Conservation (phyloP, 2,329 filamentous ascomycete species). For the Penicillium hesseltinei region DNA sequence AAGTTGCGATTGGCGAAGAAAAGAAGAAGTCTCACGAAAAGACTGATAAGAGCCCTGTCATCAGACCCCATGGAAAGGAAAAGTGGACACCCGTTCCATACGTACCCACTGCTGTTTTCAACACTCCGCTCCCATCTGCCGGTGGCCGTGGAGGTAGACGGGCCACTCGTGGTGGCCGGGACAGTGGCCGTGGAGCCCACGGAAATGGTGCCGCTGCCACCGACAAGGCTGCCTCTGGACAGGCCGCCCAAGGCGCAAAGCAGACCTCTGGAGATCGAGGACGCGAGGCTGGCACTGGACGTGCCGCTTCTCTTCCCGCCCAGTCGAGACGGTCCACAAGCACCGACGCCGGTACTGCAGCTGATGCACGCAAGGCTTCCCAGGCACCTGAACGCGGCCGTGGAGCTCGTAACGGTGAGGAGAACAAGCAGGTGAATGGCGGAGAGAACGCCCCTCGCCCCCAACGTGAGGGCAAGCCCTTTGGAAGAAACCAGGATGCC, state of each 20-base stretch:
- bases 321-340: constrained; percentile 38
- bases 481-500: constrained; percentile 33
- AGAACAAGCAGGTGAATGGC: constrained; percentile 29
- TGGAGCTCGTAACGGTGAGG: constrained; percentile 34
- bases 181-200: constrained; percentile 47
- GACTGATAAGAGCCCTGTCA: constrained; percentile 56
- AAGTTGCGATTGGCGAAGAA: constrained; percentile 71
- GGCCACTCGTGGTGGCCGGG: constrained; percentile 56
- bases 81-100: constrained; percentile 84
- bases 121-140: constrained; percentile 65
- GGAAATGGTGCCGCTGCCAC: constrained; percentile 28
- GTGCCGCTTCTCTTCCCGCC: constrained; percentile 42
- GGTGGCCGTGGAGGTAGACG: constrained; percentile 54
- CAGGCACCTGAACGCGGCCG: constrained; percentile 33
- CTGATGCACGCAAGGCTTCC: constrained; percentile 35
- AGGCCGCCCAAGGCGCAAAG: constrained; percentile 31
- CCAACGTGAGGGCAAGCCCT: constrained; percentile 37
- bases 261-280: constrained; percentile 35
- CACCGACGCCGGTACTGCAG: constrained; percentile 28
- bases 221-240: constrained; percentile 36
- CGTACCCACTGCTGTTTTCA: constrained; percentile 80
- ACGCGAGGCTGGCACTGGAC: constrained; percentile 35
- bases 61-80: constrained; percentile 65
- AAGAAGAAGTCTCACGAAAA: constrained; percentile 71
- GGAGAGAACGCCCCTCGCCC: constrained; percentile 32